A percentile compares a stretch with the other conserved stretches of the same genome.
These are phyloP conservation scores for Leccinellum rugosiceps DNA, from an alignment of 768 basidiomycete genomes.

Conservation along the genomic window DNA sequence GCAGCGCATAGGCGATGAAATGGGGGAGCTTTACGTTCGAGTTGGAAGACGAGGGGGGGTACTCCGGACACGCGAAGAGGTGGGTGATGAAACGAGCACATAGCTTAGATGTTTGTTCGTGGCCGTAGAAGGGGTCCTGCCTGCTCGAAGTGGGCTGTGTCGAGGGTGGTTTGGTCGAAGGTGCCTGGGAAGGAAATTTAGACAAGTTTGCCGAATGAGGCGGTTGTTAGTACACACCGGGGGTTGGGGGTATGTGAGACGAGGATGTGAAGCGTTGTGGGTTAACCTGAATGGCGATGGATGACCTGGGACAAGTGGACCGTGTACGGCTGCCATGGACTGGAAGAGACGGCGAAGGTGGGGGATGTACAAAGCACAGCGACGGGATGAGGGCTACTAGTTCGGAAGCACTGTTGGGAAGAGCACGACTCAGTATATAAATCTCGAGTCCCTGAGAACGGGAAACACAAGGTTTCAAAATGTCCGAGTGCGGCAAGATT, in stretches of 20 bases:
- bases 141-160: conserved; percentile 27
- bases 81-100: conserved; percentile 80
- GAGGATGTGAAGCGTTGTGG: conserved; percentile 27
- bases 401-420: conserved; percentile 15
- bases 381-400: conserved; percentile 8
- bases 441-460: conserved; percentile 16
- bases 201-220: neutral
- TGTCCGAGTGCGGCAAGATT: conserved; percentile 11
- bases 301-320: conserved; percentile 25
- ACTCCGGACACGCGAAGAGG: conserved; percentile 83
- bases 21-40: conserved; percentile 41
- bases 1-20: conserved; percentile 67
- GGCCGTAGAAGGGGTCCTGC: conserved; percentile 46
- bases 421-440: conserved; percentile 24
- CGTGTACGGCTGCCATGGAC: conserved; percentile 33
- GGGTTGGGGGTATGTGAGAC: conserved; percentile 27
- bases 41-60: conserved; percentile 48
- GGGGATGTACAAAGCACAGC: neutral
- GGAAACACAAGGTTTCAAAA: conserved; percentile 12
- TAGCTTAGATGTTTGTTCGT: conserved; percentile 66
- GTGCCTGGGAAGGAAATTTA: conserved; percentile 17
- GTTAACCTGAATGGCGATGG: conserved; percentile 28
- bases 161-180: conserved; percentile 27
- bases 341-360: conserved; percentile 18
- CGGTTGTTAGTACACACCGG: conserved; percentile 13